Percentiles rank a stretch among this genome's conserved stretches.
These are phyloP conservation scores for Massarina eburnea DNA, from an alignment of 2,329 filamentous ascomycete species.

Conservation along the genomic window DNA sequence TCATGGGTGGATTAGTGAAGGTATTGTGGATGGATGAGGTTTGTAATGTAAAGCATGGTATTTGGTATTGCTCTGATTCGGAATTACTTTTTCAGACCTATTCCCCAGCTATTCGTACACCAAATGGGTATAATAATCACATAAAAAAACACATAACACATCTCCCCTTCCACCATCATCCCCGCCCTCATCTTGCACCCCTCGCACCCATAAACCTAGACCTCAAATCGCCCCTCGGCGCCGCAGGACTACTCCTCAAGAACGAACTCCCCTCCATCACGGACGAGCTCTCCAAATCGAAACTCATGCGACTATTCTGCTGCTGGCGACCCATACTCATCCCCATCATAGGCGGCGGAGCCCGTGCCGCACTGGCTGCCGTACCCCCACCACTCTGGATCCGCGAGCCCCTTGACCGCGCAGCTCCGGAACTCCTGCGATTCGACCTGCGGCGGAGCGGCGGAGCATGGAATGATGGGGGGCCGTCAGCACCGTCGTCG, in stretches of 20 bases:
- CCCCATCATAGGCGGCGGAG: not conserved
- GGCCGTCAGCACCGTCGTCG: constrained; percentile 26
- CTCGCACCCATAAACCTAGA: constrained; percentile 30
- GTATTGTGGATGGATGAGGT: too few species aligned
- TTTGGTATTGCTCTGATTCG: too few species aligned
- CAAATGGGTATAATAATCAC: not conserved
- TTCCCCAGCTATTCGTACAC: too few species aligned
- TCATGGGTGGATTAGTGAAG: too few species aligned
- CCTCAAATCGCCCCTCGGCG: constrained; percentile 30
- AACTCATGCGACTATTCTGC: constrained; percentile 25
- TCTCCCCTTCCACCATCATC: not conserved
- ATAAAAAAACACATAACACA: not conserved
- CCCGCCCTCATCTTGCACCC: constrained; percentile 9
- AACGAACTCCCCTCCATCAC: constrained; percentile 42
- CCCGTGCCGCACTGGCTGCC: constrained; percentile 2
- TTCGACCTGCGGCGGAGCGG: constrained; percentile 18
- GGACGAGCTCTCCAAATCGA: constrained; percentile 39
- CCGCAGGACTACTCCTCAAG: constrained; percentile 36
- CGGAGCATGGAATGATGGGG: constrained; percentile 20
- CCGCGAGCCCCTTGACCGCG: constrained; percentile 17
- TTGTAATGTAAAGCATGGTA: too few species aligned
- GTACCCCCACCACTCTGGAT: constrained; percentile 4
- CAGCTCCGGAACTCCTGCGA: constrained; percentile 18
- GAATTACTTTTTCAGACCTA: too few species aligned
- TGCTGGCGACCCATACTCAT: not conserved